A percentile compares a stretch with the other conserved stretches of the same genome.
Evolutionary conservation across 169 alveolate genomes (phyloP).

Genomic region (Cryptosporidium canis): DNA sequence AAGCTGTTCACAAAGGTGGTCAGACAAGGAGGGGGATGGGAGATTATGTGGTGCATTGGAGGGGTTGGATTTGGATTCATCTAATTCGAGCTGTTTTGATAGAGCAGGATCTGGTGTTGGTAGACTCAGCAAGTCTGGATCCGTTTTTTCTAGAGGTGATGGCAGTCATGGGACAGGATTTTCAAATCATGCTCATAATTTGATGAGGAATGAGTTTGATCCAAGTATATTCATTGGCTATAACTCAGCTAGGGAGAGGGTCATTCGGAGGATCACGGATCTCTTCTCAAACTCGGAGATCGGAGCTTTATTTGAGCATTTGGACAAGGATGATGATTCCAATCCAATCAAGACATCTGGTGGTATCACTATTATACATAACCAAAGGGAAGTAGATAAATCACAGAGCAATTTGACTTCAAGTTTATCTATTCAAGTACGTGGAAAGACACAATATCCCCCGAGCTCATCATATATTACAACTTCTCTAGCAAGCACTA

Average conservation of each 20-base stretch:
- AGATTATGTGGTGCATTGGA: no score
- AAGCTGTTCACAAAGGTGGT: no score
- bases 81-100: no score
- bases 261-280: slow-evolving; percentile 41
- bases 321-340: neutral
- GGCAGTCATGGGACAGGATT: no score
- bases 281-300: slow-evolving; percentile 38
- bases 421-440: neutral
- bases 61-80: no score
- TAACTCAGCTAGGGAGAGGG: slow-evolving; percentile 52
- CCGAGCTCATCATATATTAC: slow-evolving; percentile 37
- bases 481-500: slow-evolving; percentile 21
- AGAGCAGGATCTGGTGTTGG: no score
- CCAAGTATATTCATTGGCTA: slow-evolving; percentile 66
- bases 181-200: neutral
- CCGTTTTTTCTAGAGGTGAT: neutral
- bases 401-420: neutral
- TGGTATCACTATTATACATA: no score
- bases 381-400: neutral
- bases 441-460: neutral
- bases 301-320: neutral
- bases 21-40: no score
- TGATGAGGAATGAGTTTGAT: slow-evolving; percentile 8
- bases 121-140: neutral
- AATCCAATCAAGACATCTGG: neutral